Evolutionary conservation across 352 stramenopile genomes (phyloP), one percentile per base, ranked within the genome.

Genomic region (Phytophthora citricola): DNA sequence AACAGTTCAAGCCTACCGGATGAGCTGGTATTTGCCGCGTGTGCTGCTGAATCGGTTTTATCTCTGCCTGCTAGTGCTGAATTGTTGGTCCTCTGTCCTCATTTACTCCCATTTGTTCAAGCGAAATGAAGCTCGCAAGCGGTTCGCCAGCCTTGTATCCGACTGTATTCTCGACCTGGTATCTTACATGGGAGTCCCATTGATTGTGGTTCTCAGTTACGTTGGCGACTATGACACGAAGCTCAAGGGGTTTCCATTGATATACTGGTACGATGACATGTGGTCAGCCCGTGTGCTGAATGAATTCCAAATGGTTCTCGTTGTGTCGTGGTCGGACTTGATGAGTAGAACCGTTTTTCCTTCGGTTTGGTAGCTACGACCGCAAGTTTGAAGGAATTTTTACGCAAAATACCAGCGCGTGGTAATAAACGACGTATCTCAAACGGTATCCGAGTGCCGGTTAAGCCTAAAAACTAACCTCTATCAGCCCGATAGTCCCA

Each of bases 91-190:
- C 2, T 81, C 73, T 0, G 59, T 65, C 0, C 26, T 73, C 3
- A 36, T 83, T 7, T 65, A 66, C n/a, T 36, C 41, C 11, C 20
- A 57, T 1, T n/a, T 74, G 9, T 65, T 59, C 41, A 39, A 34
- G 3, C 34, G 31, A 6, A 63, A 66, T 17, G 60, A 52, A 10
- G 65, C 59, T 5, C 57, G 47, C 2, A 64, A 63, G 36, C 67
- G 77, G 2, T 62, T 86, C 22, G 48, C 77, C 1, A 61, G 57
- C 8, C 40, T 86, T 9, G 22, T 81, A n/a, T 56, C 38, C 11
- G 71, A 80, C 38, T 64, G 52, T 15, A 50, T 71, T 10, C 44
- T 82, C 0, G 66, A 82, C n/a, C 63, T 81, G 24, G 26, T 76
- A 10, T 73, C 69, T 0, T 76, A 59, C 2, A 38, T 81, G 1